Base-by-base conservation (phyloP, 1,284 basidiomycete species). In the Wolfiporia cocos region DNA sequence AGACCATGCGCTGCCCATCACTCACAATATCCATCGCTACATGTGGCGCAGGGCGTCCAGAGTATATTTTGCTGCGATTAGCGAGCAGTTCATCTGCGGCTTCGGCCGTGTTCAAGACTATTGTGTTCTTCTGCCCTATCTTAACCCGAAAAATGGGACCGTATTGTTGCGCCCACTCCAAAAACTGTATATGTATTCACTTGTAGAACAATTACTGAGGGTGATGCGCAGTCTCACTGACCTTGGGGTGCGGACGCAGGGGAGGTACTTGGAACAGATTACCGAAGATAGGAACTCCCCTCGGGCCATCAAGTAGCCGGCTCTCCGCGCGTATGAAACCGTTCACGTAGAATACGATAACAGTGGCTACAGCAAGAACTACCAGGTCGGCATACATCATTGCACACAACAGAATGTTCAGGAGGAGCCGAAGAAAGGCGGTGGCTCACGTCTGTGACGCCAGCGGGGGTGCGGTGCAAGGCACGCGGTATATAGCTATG, bases 101-200 rank as follows among this genome's bases (percentile, higher is more conserved):
- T 36, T 60, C 57, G 2, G 56, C 51, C 11, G 61, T 60, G 47
- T 62, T 65, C 28, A 66, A 49, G n/a, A 65, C 58, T 32, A 65
- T 53, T 12, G 64, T 47, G 32, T 61, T 49, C 22, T 57, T 54
- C 5, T 53, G 50, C 29, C 63, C 64, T 18, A 59, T 39, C n/a
- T 50, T 47, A 3, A 60, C 43, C 30, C 50, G 50, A 41, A 49
- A 59, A 4, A 61, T 55, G 21, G 49, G 36, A 11, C 62, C 61
- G 43, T 62, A 63, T 46, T 55, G 33, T 37, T 49, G 47, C 2
- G 58, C 53, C 61, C 61, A 63, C 48, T 56, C 48, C 3, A 48
- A 45, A 42, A 59, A 56, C 59, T 61, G 18, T n/a, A 5, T 14
- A n/a, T n/a, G 36, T 3, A 28, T 24, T 9, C 21, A 34, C 2